These are phyloP conservation scores for Akanthomyces lecanii DNA, from an alignment of 2,329 filamentous ascomycete genomes.

Conservation along the genomic window DNA sequence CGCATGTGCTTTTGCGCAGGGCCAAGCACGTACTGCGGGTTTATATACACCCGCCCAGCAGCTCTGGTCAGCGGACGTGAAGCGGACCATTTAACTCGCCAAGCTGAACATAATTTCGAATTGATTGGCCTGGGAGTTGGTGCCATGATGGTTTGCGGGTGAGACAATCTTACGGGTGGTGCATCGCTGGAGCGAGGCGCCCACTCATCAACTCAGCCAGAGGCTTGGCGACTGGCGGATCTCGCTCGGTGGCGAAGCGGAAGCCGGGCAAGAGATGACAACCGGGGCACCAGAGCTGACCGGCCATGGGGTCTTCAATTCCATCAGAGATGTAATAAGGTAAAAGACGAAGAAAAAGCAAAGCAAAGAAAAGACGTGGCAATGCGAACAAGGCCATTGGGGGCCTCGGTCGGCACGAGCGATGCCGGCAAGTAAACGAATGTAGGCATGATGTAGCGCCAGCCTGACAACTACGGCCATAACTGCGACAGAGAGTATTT, in stretches of 20 bases:
- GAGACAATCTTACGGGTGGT: background rate
- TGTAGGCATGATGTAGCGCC: background rate
- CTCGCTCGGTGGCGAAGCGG: slow-evolving; percentile 2
- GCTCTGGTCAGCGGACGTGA: background rate
- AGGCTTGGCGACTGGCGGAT: background rate
- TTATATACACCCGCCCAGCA: background rate
- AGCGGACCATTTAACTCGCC: background rate
- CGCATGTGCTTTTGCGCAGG: background rate
- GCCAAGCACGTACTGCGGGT: background rate
- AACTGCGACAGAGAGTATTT: background rate
- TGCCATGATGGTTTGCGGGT: background rate
- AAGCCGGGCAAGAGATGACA: background rate
- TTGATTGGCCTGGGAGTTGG: background rate
- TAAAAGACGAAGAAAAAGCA: background rate
- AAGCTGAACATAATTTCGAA: background rate
- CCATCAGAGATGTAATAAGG: too few relatives aligned
- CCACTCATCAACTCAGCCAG: too few relatives aligned
- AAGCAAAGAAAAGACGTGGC: background rate
- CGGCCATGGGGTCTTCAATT: too few relatives aligned
- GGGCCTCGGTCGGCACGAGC: too few relatives aligned
- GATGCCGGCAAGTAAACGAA: too few relatives aligned
- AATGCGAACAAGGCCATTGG: too few relatives aligned
- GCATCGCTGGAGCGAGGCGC: background rate
- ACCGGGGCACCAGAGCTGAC: too few relatives aligned
- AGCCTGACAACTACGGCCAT: too few relatives aligned